Evolutionary conservation across 768 basidiomycete species (phyloP).

Genomic region (Coprinopsis marcescibilis): DNA sequence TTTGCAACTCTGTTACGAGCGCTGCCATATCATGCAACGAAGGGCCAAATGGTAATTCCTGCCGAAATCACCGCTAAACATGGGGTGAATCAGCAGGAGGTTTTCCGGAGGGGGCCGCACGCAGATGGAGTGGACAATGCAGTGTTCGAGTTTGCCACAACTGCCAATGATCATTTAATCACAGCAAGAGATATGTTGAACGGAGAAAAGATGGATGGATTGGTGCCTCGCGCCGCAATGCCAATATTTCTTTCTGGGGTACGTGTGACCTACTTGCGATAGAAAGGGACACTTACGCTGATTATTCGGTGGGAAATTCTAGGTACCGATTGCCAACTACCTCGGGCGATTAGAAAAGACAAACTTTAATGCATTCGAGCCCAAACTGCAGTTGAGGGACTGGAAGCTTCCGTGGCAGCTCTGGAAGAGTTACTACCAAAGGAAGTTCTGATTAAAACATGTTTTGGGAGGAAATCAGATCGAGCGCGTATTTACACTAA

Average conservation of each 20-base stretch:
- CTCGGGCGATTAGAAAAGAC: conserved; percentile 60
- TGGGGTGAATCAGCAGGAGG: conserved; percentile 73
- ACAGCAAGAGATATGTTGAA: conserved; percentile 70
- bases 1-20: conserved; percentile 68
- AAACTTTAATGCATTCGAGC: conserved; percentile 69
- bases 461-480: conserved; percentile 17
- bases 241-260: conserved; percentile 72
- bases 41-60: conserved; percentile 70
- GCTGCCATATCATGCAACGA: conserved; percentile 69
- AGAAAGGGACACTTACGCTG: conserved; percentile 15
- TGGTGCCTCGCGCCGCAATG: conserved; percentile 53
- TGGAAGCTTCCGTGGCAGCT: conserved; percentile 78
- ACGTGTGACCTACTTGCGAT: conserved; percentile 28
- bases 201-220: conserved; percentile 39
- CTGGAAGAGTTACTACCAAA: conserved; percentile 38
- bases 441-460: conserved; percentile 27
- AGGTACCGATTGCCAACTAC: conserved; percentile 68
- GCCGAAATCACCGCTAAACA: conserved; percentile 78
- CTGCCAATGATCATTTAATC: conserved; percentile 74
- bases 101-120: conserved; percentile 52
- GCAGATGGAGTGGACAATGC: conserved; percentile 68
- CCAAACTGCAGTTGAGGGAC: conserved; percentile 56
- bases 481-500: conserved; percentile 13
- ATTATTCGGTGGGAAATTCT: conserved; percentile 13
- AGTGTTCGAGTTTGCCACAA: conserved; percentile 75